Conservation (phyloP, 129 eudicot genomes). For the Ambrosia artemisiifolia region DNA sequence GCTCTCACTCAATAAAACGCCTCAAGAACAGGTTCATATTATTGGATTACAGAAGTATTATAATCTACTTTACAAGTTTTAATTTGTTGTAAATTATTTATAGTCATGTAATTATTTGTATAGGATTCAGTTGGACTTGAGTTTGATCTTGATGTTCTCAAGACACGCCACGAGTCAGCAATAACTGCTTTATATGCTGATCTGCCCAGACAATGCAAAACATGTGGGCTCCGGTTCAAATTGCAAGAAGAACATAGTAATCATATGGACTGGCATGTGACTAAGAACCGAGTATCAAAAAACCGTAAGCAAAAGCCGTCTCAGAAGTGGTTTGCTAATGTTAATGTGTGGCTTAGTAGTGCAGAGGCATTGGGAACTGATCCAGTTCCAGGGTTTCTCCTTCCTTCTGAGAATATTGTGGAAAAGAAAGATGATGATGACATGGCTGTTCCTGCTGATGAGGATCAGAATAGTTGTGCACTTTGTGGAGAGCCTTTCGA, state of each 20-base stretch:
- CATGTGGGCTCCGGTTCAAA: constrained; percentile 89
- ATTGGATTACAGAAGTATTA: not conserved
- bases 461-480: constrained; percentile 79
- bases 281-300: constrained; percentile 66
- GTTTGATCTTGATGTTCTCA: constrained; percentile 74
- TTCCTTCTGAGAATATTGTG: constrained; percentile 50
- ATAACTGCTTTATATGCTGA: constrained; percentile 64
- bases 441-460: constrained; percentile 93
- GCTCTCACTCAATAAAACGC: constrained; percentile 52
- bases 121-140: constrained; percentile 83
- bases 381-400: constrained; percentile 64
- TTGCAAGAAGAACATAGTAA: constrained; percentile 87
- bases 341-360: constrained; percentile 79
- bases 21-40: constrained; percentile 59
- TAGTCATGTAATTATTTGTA: constrained; percentile 11
- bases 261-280: constrained; percentile 99
- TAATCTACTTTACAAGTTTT: constrained; percentile 3
- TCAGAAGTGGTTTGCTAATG: constrained; percentile 84
- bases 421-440: constrained; percentile 73
- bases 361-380: constrained; percentile 78
- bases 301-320: constrained; percentile 89
- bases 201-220: constrained; percentile 88
- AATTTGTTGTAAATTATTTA: constrained; percentile 6
- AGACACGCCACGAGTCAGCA: constrained; percentile 77
- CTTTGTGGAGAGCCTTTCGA: constrained; percentile 92